Conservation (phyloP, 23 red algal species). For the Gracilaria vermiculophylla region DNA sequence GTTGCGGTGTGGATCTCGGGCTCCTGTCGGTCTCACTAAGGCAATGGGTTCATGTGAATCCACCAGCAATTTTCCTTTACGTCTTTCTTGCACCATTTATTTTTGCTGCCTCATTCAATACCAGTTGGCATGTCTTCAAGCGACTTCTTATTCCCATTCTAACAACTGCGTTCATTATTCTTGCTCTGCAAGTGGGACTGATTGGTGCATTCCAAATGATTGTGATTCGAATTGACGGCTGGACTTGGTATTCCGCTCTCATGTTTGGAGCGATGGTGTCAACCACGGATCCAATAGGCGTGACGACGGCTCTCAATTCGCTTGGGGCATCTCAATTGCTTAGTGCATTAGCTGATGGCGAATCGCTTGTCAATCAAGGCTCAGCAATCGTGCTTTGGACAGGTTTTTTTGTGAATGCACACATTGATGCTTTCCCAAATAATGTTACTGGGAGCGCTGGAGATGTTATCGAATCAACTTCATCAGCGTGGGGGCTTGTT, state of each 20-base stretch:
- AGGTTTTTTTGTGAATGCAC: conserved; percentile 71
- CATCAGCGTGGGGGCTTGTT: conserved; percentile 41
- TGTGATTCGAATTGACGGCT: conserved; percentile 64
- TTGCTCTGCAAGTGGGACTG: conserved; percentile 66
- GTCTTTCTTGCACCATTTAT: conserved; percentile 89
- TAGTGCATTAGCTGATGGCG: conserved; percentile 81
- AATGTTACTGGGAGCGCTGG: not conserved
- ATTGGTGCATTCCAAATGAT: conserved; percentile 70
- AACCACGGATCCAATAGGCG: conserved; percentile 83
- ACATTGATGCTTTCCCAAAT: not conserved
- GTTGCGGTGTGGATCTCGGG: conserved; percentile 77
- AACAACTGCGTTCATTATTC: conserved; percentile 66
- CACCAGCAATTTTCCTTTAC: conserved; percentile 83
- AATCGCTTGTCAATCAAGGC: conserved; percentile 90
- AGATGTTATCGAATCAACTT: not conserved
- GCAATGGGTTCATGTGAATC: conserved; percentile 89
- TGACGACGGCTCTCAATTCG: conserved; percentile 72
- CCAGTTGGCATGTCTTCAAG: conserved; percentile 81
- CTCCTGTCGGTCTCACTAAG: conserved; percentile 65
- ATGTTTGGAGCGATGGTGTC: conserved; percentile 96
- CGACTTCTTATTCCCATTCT: conserved; percentile 75
- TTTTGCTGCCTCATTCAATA: conserved; percentile 84
- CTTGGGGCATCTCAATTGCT: conserved; percentile 69
- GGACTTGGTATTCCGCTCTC: conserved; percentile 77
- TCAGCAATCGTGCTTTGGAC: conserved; percentile 84